Base-by-base conservation (phyloP, 495 filamentous ascomycete species). In the Cryomyces minteri region DNA sequence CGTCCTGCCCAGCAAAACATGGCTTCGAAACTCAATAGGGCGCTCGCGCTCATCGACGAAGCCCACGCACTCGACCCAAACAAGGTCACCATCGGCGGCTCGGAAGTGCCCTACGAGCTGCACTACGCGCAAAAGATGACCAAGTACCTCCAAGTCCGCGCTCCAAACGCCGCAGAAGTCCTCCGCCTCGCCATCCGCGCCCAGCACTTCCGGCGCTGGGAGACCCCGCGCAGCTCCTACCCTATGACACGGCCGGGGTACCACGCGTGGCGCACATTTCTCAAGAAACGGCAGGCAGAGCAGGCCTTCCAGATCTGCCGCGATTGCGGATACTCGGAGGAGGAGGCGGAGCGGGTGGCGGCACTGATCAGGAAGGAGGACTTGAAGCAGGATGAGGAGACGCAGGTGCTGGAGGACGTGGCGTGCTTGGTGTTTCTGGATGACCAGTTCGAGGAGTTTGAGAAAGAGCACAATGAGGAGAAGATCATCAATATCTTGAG, bases 371-470 rank as follows among this genome's bases (percentile, higher is more conserved):
- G 75, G 41, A 84, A 84, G 62, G 78, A 82, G 48, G 68, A 70
- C 36, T 55, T 84, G 50, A 69, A 68, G 60, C 49, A 62, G 44
- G 76, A 83, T 48, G 62, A 66, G 32, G 81, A 86, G 56, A 72
- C 72, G 47, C 80, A 84, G 67, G 66, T 72, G 5, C 61, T 90
- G 49, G 83, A 90, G 61, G 84, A 90, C 64, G 81, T 85, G 45
- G 84, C 84, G 11, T 90, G 84, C 60, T 62, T 90, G 39, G 84
- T 90, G 32, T 90, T 90, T 58, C 57, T 90, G 53, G 83, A 87
- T 58, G 84, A 84, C 55, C 82, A 87, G 62, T 77, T 88, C 48
- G 83, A 82, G 54, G 69, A 67, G 40, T 90, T 86, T 61, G 78
- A 81, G 66, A 67, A 65, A 46, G 67, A 64, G 47, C 68, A 71